Base-by-base conservation (phyloP, 768 basidiomycete species). In the Mycena chlorophos region DNA sequence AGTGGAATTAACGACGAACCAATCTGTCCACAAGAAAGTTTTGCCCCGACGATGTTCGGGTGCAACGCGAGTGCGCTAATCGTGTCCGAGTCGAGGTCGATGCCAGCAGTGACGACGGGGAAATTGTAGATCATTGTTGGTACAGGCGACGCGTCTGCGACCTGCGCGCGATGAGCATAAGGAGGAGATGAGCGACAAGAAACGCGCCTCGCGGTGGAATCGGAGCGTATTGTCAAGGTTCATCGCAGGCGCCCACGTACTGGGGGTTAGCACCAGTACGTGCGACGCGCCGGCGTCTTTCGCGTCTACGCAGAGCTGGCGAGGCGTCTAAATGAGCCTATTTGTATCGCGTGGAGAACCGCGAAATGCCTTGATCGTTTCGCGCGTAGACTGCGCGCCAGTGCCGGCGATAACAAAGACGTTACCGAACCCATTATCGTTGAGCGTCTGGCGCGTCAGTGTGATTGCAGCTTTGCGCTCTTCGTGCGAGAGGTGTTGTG, bases 1-100 rank as follows among this genome's bases (percentile, higher is more conserved):
- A 12, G 6, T 19, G 19, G 22, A 2, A 26, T 5, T 42, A 6
- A 13, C n/a, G 27, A 30, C 38, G 48, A 34, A 57, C 91, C 90
- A 54, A 94, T 84, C 62, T 85, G 87, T 4, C 87, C 91, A 67
- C 91, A 93, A 28, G 92, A 93, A 22, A 94, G 78, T 71, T 89
- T 94, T 49, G 82, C 85, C 55, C 92, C 92, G 56, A 93, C 87
- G 61, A 91, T 90, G 71, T 94, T 93, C 5, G 88, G 88, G 67
- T 92, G 91, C 42, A 79, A 69, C 3, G 88, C 85, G 29, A 94
- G 79, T 17, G 78, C 74, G 48, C 76, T 76, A 63, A 95, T 79
- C 49, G 80, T 78, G 68, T 94, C 91, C 0, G 90, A 91, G 68
- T 91, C 88, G 34, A 95, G 82, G 66, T 95, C 89, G 57, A 89